Evolutionary conservation across 1,284 basidiomycete species (phyloP).

Genomic region (Puccinia hordei): DNA sequence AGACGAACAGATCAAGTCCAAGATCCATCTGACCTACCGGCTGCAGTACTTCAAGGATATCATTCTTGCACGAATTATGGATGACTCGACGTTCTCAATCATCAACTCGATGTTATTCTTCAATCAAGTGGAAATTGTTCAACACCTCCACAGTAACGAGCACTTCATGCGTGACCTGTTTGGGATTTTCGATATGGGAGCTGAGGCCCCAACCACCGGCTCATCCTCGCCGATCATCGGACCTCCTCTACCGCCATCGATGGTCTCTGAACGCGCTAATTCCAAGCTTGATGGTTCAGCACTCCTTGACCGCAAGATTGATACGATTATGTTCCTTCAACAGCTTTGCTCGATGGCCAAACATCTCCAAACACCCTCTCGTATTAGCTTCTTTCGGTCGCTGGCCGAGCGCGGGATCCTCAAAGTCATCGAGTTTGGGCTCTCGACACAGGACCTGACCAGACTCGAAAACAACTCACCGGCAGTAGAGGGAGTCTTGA

Average conservation of each 20-base stretch:
- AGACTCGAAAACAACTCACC: background rate
- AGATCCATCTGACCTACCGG: conserved; percentile 95
- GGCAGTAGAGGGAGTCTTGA: background rate
- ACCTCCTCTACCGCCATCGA: conserved; percentile 52
- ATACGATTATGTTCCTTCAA: conserved; percentile 83
- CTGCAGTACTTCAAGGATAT: conserved; percentile 97
- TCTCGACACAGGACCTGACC: conserved; percentile 66
- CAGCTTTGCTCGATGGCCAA: conserved; percentile 95
- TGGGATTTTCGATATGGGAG: conserved; percentile 66
- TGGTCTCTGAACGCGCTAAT: conserved; percentile 8
- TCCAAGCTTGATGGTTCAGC: background rate
- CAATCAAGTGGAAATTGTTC: conserved; percentile 98
- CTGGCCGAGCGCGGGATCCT: conserved; percentile 86
- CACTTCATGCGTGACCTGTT: conserved; percentile 77
- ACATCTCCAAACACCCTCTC: conserved; percentile 84
- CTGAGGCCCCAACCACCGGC: conserved; percentile 53
- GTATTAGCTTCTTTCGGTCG: conserved; percentile 83
- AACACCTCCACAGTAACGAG: conserved; percentile 78
- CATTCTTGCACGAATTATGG: conserved; percentile 86
- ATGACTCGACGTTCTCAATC: conserved; percentile 95
- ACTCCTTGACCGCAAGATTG: conserved; percentile 59
- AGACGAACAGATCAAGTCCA: conserved; percentile 72
- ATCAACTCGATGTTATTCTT: conserved; percentile 97
- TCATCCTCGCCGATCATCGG: conserved; percentile 52
- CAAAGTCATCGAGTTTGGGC: conserved; percentile 78